Evolutionary conservation across 805 yeast genomes (phyloP), one percentile per base, ranked within the genome.

Genomic region (Zygosaccharomyces gambellarensis): DNA sequence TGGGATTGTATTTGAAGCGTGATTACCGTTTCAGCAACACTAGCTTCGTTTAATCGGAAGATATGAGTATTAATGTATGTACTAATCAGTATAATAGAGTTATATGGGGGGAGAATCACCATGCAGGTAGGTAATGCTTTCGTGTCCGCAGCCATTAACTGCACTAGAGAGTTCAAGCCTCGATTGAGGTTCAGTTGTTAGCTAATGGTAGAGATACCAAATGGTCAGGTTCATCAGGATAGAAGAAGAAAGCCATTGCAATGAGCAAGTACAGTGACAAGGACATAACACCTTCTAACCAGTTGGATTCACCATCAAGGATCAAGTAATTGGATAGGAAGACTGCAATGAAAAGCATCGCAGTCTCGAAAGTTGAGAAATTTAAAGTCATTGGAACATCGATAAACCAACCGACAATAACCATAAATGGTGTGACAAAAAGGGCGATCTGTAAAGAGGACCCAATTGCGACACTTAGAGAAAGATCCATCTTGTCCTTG

Each of bases 401-500:
- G 55, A 87, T 79, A 47, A 71, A 65, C 99, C 98, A 94, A n/a
- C 99, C 99, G 39, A 87, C 74, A 30, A 94, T 74, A 6, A 94
- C 99, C 80, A 94, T 79, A 71, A 90, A 87, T 28, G 99, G 99
- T 12, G 98, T 90, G 40, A 94, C 90, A 71, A 94, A 92, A 49
- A 94, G 71, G 2, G 99, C 95, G 61, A 94, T 90, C 70, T 94
- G 99, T 68, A 94, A 79, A 3, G 97, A 89, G 0, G 96, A 87
- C 19, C 99, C 99, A 52, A 94, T 83, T 2, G 99, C 98, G 42
- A 94, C 98, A 50, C 97, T 96, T 58, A 94, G 79, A 11, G 99
- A 97, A 51, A 94, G 78, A 67, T 94, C 98, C 97, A 94, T 94
- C 71, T 94, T 94, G 70, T 94, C 88, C 71, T 90, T 90, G 78